A percentile compares a stretch with the other conserved stretches of the same genome.
These are phyloP conservation scores for Salicornia ramosissima DNA, from an alignment of 148 eudicot species.

Conservation along the genomic window DNA sequence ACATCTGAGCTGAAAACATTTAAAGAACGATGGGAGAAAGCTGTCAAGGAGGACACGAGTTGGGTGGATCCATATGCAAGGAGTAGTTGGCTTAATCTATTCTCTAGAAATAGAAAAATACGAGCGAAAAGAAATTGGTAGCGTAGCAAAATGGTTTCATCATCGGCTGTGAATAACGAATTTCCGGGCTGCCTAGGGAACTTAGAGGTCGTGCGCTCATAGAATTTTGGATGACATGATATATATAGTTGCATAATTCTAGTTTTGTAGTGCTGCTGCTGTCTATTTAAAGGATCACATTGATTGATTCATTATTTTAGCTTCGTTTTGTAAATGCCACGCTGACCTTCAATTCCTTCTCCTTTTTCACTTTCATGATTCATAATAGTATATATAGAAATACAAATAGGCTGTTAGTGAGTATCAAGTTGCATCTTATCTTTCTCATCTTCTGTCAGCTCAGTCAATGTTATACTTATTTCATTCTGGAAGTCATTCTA, in stretches of 20 bases:
- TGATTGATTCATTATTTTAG: slow-evolving; percentile 30
- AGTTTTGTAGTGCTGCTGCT: slow-evolving; percentile 16
- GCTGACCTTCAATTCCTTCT: neutral
- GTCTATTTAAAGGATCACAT: slow-evolving; percentile 24
- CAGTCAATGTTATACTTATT: neutral
- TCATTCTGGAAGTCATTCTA: no score
- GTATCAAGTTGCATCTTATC: no score
- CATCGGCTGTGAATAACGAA: slow-evolving; percentile 9
- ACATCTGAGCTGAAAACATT: slow-evolving; percentile 51
- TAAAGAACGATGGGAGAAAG: slow-evolving; percentile 60
- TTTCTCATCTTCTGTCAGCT: neutral
- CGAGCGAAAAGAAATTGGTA: slow-evolving; percentile 11
- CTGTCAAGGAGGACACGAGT: slow-evolving; percentile 46
- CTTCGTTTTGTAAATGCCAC: slow-evolving; percentile 12
- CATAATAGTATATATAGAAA: neutral
- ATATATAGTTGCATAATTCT: slow-evolving; percentile 12
- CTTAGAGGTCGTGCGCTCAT: neutral
- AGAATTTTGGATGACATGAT: slow-evolving; percentile 1
- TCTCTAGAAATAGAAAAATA: slow-evolving; percentile 20
- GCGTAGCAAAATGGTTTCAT: neutral
- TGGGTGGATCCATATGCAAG: slow-evolving; percentile 58
- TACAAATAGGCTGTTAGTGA: neutral
- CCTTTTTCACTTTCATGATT: neutral
- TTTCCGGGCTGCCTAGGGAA: neutral
- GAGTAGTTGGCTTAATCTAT: slow-evolving; percentile 30